Base-by-base conservation (phyloP, 805 yeast species). In the Dipodascus albidus region DNA sequence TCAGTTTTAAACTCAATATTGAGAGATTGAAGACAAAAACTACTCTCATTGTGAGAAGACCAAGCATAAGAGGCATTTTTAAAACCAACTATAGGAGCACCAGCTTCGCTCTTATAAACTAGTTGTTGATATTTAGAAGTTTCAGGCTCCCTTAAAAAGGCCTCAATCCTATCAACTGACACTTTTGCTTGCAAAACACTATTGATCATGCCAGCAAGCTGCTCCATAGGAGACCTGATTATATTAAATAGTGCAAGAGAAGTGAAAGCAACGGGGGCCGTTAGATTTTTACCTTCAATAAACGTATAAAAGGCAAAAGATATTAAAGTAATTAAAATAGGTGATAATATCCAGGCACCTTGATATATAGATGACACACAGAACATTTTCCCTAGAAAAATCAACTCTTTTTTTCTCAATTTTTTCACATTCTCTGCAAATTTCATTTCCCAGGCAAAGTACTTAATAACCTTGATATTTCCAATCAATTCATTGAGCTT, bases 261-360 rank as follows among this genome's bases (percentile, higher is more conserved):
- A 20, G 98, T 90, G 72, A 93, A 91, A 0, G 98, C 98, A 62
- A 90, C 73, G 8, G 98, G 96, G 0, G 96, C 83, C 8, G 96
- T 89, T 68, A 91, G 75, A 1, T 75, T 70, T 54, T 81, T 72
- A 11, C 85, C 84, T 60, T 84, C 85, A 55, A 88, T 69, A 52
- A 84, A 75, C 23, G 90, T 81, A 69, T 82, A 91, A 62, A 83
- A 82, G 62, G 85, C 87, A 70, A 91, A 91, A 0, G 96, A 82
- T 50, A 81, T 72, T 48, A 87, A 74, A 9, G 96, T 85, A 56
- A 93, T 87, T 50, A 85, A 60, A 1, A 95, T 78, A 23, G 99
- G 99, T 20, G 95, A 80, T 35, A 87, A 69, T 59, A 79, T 84
- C 89, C 95, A 90, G 42, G 87, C 71, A 58, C 84, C 74, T 0